Evolutionary conservation across 257 asterid genomes (phyloP).

Genomic region (Coffea canephora): DNA sequence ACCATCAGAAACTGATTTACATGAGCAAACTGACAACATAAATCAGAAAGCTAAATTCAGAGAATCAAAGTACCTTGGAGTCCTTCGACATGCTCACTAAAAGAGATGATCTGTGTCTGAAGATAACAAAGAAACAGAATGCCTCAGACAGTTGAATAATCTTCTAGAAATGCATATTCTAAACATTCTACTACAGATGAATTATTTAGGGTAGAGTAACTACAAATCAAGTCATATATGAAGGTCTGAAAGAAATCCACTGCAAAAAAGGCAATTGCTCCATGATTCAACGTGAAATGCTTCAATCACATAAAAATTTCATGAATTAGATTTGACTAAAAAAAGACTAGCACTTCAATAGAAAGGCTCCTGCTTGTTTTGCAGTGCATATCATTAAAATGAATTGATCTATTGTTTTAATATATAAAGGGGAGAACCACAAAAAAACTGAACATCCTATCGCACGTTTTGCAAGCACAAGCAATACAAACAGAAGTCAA

Average conservation of each 20-base stretch:
- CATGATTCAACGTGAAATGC: not conserved
- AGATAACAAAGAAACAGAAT: slow-evolving; percentile 13
- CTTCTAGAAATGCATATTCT: not conserved
- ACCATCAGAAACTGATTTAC: not conserved
- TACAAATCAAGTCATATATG: not conserved
- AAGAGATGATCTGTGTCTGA: slow-evolving; percentile 72
- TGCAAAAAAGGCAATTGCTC: not conserved
- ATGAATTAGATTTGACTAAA: not conserved
- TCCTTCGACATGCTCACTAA: slow-evolving; percentile 68
- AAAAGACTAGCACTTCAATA: not conserved
- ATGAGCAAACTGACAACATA: not conserved
- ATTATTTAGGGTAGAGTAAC: not conserved
- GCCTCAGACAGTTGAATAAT: not conserved
- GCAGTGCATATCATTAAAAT: not conserved
- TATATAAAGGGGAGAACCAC: not conserved
- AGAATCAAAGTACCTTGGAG: slow-evolving; percentile 57
- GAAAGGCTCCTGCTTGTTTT: not conserved
- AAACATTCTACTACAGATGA: not conserved
- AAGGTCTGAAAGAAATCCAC: not conserved
- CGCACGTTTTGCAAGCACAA: not conserved
- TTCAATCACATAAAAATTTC: not conserved
- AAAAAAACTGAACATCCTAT: not conserved
- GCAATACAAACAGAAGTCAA: not conserved
- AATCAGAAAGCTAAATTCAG: not conserved
- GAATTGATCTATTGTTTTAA: not conserved